phyloP scores from a whole-genome alignment of 176 grass and related monocot genomes.

The Carex pumila region DNA sequence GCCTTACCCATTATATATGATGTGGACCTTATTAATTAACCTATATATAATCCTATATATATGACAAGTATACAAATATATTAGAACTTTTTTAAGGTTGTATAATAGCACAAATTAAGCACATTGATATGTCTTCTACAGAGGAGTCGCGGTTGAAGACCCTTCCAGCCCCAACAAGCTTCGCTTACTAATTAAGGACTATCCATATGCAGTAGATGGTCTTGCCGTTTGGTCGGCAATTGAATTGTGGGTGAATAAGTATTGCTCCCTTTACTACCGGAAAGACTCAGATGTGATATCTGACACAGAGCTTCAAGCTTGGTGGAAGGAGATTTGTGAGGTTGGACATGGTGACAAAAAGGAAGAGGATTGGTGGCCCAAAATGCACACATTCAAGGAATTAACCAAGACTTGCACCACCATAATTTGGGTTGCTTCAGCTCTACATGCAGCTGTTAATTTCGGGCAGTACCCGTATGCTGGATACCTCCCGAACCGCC shows the following conservation, averaged over 20 bases:
- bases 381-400: slow-evolving; percentile 49
- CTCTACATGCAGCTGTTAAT: slow-evolving; percentile 73
- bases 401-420: slow-evolving; percentile 56
- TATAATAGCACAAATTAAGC: neutral
- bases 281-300: slow-evolving; percentile 24
- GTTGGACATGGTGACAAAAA: slow-evolving; percentile 67
- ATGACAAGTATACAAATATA: neutral
- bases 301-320: slow-evolving; percentile 60
- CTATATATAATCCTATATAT: neutral
- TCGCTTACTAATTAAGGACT: slow-evolving; percentile 68
- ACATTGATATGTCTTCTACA: slow-evolving; percentile 13
- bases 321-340: slow-evolving; percentile 86
- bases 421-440: slow-evolving; percentile 73
- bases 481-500: slow-evolving; percentile 65
- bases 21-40: neutral
- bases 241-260: slow-evolving; percentile 52
- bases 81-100: neutral
- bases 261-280: slow-evolving; percentile 52
- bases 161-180: slow-evolving; percentile 31
- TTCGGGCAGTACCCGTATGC: slow-evolving; percentile 78
- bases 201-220: slow-evolving; percentile 63
- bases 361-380: slow-evolving; percentile 58
- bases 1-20: neutral
- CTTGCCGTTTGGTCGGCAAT: slow-evolving; percentile 65
- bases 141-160: slow-evolving; percentile 45